phyloP scores from a whole-genome alignment of 192 early-diverging fungal genomes.

The Pilaira anomala region DNA sequence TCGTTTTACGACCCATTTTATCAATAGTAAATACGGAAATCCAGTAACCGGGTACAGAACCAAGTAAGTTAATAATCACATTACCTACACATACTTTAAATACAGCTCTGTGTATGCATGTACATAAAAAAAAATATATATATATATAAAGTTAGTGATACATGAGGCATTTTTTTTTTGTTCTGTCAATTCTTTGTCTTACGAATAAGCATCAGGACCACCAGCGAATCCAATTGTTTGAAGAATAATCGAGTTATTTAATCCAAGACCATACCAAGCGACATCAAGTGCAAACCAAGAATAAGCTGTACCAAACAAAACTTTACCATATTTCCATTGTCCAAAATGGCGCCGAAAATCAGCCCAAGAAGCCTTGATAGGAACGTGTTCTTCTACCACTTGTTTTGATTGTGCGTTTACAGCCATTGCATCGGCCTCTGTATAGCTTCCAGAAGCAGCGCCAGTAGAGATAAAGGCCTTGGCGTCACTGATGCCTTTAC shows the following conservation, averaged over 20 bases:
- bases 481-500: slow-evolving; percentile 52
- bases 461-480: slow-evolving; percentile 36
- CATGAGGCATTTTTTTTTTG: no score
- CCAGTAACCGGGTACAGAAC: slow-evolving; percentile 95
- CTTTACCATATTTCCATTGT: slow-evolving; percentile 75
- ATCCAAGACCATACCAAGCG: slow-evolving; percentile 80
- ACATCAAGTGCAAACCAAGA: slow-evolving; percentile 80
- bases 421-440: slow-evolving; percentile 1
- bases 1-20: slow-evolving; percentile 84
- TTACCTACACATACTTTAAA: slow-evolving; percentile 78
- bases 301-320: slow-evolving; percentile 72
- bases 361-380: slow-evolving; percentile 38
- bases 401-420: neutral
- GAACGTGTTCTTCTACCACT: slow-evolving; percentile 6
- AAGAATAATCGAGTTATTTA: slow-evolving; percentile 76
- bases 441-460: slow-evolving; percentile 42
- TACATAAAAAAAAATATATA: neutral
- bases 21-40: slow-evolving; percentile 90
- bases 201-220: slow-evolving; percentile 33
- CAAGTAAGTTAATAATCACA: slow-evolving; percentile 84
- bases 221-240: slow-evolving; percentile 62
- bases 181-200: neutral
- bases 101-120: slow-evolving; percentile 49
- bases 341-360: slow-evolving; percentile 73
- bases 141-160: no score